These are phyloP conservation scores for Artemisia tridentata DNA, from an alignment of 129 eudicot species.

Conservation along the genomic window DNA sequence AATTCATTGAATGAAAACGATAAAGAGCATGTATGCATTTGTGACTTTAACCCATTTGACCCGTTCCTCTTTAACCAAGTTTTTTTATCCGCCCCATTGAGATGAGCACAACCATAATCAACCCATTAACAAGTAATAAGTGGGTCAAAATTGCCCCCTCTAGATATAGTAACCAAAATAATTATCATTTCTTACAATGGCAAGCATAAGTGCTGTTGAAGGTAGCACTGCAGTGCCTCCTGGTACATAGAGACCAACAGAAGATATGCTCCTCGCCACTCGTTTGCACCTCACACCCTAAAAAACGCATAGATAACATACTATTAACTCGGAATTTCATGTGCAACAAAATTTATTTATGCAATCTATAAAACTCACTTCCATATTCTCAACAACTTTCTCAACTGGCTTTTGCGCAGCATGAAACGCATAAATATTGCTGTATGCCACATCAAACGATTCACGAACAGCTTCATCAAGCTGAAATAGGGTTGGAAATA, in stretches of 20 bases:
- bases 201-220: slow-evolving; percentile 98
- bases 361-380: slow-evolving; percentile 45
- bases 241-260: slow-evolving; percentile 99
- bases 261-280: slow-evolving; percentile 85
- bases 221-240: slow-evolving; percentile 99
- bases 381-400: slow-evolving; percentile 90
- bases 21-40: neutral
- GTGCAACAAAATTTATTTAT: slow-evolving; percentile 7
- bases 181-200: slow-evolving; percentile 58
- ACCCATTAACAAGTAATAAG: neutral
- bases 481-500: slow-evolving; percentile 39
- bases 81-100: neutral
- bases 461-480: slow-evolving; percentile 85
- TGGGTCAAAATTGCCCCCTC: slow-evolving; percentile 2
- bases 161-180: slow-evolving; percentile 8
- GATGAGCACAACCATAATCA: neutral
- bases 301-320: slow-evolving; percentile 17
- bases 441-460: slow-evolving; percentile 98
- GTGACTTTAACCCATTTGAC: neutral
- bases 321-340: neutral
- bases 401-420: slow-evolving; percentile 97
- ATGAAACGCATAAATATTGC: slow-evolving; percentile 94
- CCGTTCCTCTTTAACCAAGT: neutral
- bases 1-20: neutral
- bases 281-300: slow-evolving; percentile 99